These are phyloP conservation scores for Cyclotella cryptica DNA, from an alignment of 108 stramenopile species.

Conservation along the genomic window DNA sequence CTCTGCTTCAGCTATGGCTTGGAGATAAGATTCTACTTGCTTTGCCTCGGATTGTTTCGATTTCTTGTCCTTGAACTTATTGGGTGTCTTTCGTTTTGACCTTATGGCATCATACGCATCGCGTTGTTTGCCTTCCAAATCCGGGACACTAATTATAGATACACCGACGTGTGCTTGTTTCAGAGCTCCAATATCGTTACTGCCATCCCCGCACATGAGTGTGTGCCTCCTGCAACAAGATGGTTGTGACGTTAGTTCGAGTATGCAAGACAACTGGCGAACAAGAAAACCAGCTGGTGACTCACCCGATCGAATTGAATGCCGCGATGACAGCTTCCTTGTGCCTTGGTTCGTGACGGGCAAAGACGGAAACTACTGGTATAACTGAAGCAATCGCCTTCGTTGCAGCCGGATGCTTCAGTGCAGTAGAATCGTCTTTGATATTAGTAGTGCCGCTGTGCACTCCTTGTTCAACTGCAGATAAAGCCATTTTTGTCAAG, in stretches of 20 bases:
- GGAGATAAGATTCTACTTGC: slow-evolving; percentile 58
- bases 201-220: slow-evolving; percentile 99
- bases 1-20: slow-evolving; percentile 80
- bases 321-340: slow-evolving; percentile 95
- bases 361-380: slow-evolving; percentile 92
- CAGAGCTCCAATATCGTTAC: slow-evolving; percentile 97
- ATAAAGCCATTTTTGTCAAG: slow-evolving; percentile 56
- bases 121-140: slow-evolving; percentile 88
- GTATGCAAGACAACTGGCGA: not conserved
- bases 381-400: slow-evolving; percentile 62
- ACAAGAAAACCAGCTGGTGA: not conserved
- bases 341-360: slow-evolving; percentile 94
- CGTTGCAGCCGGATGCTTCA: slow-evolving; percentile 72
- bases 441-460: not conserved
- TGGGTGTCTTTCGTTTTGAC: not conserved
- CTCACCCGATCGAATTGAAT: slow-evolving; percentile 82
- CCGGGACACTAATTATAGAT: slow-evolving; percentile 92
- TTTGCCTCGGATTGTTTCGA: slow-evolving; percentile 28
- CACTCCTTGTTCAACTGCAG: slow-evolving; percentile 38
- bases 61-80: slow-evolving; percentile 47
- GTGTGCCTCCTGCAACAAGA: slow-evolving; percentile 47
- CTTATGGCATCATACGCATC: slow-evolving; percentile 43
- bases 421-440: slow-evolving; percentile 51
- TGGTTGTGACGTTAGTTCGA: not conserved
- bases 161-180: slow-evolving; percentile 97